phyloP scores from a whole-genome alignment of 2,329 filamentous ascomycete species.

The Colletotrichum tropicicola region DNA sequence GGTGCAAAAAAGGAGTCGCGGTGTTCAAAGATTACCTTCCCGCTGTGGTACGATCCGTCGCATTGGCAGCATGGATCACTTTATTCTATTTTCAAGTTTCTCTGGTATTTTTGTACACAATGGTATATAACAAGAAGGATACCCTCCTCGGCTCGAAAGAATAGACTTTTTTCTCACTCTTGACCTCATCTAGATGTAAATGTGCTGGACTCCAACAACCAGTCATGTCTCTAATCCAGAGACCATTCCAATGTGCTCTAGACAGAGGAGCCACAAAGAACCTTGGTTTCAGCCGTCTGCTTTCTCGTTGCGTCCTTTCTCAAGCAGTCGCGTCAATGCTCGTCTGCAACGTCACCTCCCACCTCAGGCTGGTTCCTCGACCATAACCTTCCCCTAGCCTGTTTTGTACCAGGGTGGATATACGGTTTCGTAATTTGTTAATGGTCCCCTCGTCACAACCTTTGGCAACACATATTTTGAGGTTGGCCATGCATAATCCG shows the following conservation, averaged over 20 bases:
- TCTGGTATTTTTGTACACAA: slow-evolving; percentile 18
- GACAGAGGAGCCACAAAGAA: no score
- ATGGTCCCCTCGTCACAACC: slow-evolving; percentile 77
- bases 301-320: no score
- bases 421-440: slow-evolving; percentile 76
- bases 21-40: slow-evolving; percentile 12
- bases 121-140: slow-evolving; percentile 32
- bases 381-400: slow-evolving; percentile 90
- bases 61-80: background rate
- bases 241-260: no score
- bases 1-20: slow-evolving; percentile 24
- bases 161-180: slow-evolving; percentile 16
- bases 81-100: slow-evolving; percentile 1
- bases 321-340: slow-evolving; percentile 46
- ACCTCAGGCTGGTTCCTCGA: slow-evolving; percentile 78
- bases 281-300: no score
- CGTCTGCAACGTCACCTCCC: slow-evolving; percentile 93
- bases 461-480: slow-evolving; percentile 77
- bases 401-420: slow-evolving; percentile 83
- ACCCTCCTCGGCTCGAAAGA: slow-evolving; percentile 37
- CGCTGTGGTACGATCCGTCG: background rate
- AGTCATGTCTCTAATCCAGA: background rate
- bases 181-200: background rate
- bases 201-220: background rate
- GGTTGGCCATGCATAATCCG: slow-evolving; percentile 92